Base-by-base conservation (phyloP, 371 early-diverging fungal species). In the Rhizopus sp. region DNA sequence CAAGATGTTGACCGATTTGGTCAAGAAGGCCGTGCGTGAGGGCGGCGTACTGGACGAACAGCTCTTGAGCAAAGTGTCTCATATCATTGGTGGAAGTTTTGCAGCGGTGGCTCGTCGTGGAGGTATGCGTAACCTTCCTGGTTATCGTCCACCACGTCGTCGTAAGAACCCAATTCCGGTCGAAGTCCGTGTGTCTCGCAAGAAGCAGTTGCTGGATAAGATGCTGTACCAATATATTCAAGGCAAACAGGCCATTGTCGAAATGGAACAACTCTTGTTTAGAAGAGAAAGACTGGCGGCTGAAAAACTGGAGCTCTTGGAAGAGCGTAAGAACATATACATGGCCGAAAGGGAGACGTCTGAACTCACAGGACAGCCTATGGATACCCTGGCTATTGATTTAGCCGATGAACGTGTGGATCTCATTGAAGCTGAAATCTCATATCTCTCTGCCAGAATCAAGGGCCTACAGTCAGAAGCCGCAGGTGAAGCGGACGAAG, bases 361-460 rank as follows among this genome's bases (percentile, higher is more conserved):
- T 2, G 82, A 82, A 12, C 53, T 56, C 52, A 77, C 66, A 7
- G 85, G 81, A 3, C 64, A 80, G 23, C 59, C 78, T 8, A 66
- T 81, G 69, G 75, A 78, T 29, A 77, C 79, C 53, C 80, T 84
- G 57, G 77, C 86, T 0, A 72, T 83, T 29, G 77, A 82, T 30
- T 83, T 90, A 54, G 87, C 89, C 77, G 91, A 93, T 58, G 93
- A 93, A 44, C 87, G 92, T 7, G 80, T 96, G 39, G 88, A 88
- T 33, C 81, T 89, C 50, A 87, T 95, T 39, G 93, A 92, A 49
- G 87, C 92, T 6, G 95, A 94, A 63, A 84, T 95, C 17, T 73
- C 87, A 6, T 90, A 87, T 62, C 65, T 90, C 23, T 83, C 88
- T 31, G 85, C 88, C 39, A 80, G 87, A 46, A 84, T 92, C 50